Evolutionary conservation across 2,329 filamentous ascomycete genomes (phyloP), one percentile per base, ranked within the genome.

Genomic region (Grosmannia serpens): DNA sequence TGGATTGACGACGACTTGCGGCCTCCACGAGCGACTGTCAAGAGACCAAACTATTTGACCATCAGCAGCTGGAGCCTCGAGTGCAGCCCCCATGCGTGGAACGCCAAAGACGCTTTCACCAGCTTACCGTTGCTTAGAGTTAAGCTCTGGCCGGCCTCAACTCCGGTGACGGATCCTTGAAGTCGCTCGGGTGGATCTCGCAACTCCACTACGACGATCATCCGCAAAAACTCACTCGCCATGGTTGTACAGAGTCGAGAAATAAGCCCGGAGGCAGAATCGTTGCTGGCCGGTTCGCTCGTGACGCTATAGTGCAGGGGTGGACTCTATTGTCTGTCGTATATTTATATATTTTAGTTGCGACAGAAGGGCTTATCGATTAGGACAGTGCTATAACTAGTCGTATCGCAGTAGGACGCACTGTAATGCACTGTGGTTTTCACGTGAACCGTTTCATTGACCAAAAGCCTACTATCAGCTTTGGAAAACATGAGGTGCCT

Each of bases 151-250:
- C 86, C 84, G 61, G 86, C 74, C 60, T 75, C 79, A 57, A 92
- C 84, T 64, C 84, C 78, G 61, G 83, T 80, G 41, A 95, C 87
- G 26, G 82, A 81, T 56, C 89, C 89, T 61, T 84, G 83, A 55
- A 92, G 74, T 65, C 82, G 76, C 49, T 80, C 81, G 2, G 80
- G 78, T 56, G 87, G 86, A 60, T 83, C 77, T 65, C 79, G 81
- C 63, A 94, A 57, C 35, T 62, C 56, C 38, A 65, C 78, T 41
- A 85, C 86, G 66, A 94, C 85, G 61, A 84, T 75, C 73, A 94
- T 89, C 61, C 86, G 84, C 70, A 89, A 83, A 69, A 92, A 90
- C 67, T 84, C 78, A 60, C 78, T 77, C 54, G 85, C 83, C 85
- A 88, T 88, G 64, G 60, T 53, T 33, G 50, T 9, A 24, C n/a